phyloP scores from a whole-genome alignment of 108 stramenopile species.

The Fragilariopsis cylindrus region DNA sequence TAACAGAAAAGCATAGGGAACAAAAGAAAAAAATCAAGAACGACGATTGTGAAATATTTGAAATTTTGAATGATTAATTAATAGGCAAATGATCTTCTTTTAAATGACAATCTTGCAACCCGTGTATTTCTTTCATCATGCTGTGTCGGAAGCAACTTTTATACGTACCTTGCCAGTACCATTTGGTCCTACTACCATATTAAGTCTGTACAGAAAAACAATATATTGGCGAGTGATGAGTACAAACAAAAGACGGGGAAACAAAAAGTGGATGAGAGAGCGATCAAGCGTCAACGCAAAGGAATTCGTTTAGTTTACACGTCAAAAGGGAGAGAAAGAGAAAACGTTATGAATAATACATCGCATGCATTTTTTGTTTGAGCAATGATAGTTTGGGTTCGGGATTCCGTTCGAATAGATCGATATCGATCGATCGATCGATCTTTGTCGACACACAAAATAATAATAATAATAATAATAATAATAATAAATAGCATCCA shows the following conservation, averaged over 20 bases:
- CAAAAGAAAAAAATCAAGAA: not conserved
- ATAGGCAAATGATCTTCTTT: not conserved
- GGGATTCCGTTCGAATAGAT: not conserved
- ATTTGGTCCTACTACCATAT: constrained; percentile 93
- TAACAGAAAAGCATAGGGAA: not conserved
- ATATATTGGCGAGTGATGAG: not conserved
- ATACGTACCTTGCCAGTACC: constrained; percentile 83
- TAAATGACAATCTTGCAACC: not conserved
- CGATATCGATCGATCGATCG: too few species aligned
- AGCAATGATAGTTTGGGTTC: not conserved
- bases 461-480: too few species aligned
- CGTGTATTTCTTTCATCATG: too few species aligned
- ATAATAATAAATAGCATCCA: not conserved
- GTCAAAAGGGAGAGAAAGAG: constrained; percentile 1
- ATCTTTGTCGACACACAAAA: too few species aligned
- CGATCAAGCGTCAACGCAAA: not conserved
- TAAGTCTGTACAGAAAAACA: constrained; percentile 56
- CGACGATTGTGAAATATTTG: not conserved
- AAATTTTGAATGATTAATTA: not conserved
- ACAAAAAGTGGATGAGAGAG: not conserved
- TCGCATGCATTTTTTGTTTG: not conserved
- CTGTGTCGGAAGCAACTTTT: too few species aligned
- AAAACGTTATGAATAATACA: constrained; percentile 4
- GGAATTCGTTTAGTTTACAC: not conserved
- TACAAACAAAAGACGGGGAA: not conserved